Evolutionary conservation across 2,329 filamentous ascomycete genomes (phyloP), one percentile per base, ranked within the genome.

Genomic region (Fusarium poae): DNA sequence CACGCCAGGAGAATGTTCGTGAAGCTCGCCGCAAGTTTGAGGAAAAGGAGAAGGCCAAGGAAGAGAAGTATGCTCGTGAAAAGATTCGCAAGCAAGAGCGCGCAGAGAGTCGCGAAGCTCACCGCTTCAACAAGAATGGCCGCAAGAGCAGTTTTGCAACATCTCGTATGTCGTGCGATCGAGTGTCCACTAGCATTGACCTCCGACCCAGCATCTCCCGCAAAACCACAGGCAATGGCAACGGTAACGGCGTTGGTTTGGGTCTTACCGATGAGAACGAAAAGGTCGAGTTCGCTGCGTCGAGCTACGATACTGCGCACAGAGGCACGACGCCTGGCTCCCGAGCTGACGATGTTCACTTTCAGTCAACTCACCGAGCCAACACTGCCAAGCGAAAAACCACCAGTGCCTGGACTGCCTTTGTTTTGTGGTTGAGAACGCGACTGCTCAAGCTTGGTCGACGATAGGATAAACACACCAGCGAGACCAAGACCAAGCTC

Each of bases 351-450:
- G 80, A 82, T 4, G 80, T 83, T 20, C 77, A 78, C 16, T 85
- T 86, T 58, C 77, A 82, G 57, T 77, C 78, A 37, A 79, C 78
- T 6, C 76, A 78, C 37, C 79, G 85, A 58, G 79, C 78, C 60
- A 82, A 79, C 71, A 81, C 81, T 10, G 82, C 86, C 59, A 90
- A 89, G 80, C 83, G 82, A 70, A 88, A 85, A 79, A 90, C 88
- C 2, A 86, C 86, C 64, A 82, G 85, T 65, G 83, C 87, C 39
- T 91, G 88, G 88, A 88, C 85, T 10, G 84, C 83, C 23, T 89
- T 91, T 70, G 81, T 90, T 51, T 81, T 91, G 57, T 91, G 88
- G 88, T 75, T 91, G 27, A 82, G 88, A 62, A 90, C 88, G n/a
- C 77, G 80, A 56, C 72, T 82, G 59, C 75, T 82, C 61, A 81